These are phyloP conservation scores for Amanita muscaria DNA, from an alignment of 768 basidiomycete species.

Conservation along the genomic window DNA sequence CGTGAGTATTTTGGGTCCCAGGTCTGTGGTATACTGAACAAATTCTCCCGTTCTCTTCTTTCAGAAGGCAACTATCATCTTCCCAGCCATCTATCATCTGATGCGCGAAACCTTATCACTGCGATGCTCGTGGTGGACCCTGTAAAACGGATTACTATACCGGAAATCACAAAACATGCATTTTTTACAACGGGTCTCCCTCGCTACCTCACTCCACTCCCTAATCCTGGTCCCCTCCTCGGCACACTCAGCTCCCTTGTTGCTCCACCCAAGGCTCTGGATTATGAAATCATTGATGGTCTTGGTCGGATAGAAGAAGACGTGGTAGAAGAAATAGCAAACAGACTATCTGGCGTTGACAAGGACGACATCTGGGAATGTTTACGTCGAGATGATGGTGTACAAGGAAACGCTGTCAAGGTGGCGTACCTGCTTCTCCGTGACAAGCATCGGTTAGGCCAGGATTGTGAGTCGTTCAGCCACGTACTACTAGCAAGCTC, in stretches of 20 bases:
- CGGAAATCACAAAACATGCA: slow-evolving; percentile 83
- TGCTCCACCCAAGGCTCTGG: slow-evolving; percentile 53
- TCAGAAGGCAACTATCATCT: slow-evolving; percentile 82
- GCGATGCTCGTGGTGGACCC: slow-evolving; percentile 93
- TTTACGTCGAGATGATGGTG: slow-evolving; percentile 73
- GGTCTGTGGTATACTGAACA: neutral
- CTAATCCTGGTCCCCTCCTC: slow-evolving; percentile 71
- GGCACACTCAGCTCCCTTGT: slow-evolving; percentile 68
- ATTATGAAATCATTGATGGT: slow-evolving; percentile 85
- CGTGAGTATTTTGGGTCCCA: slow-evolving; percentile 37
- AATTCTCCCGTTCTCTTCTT: slow-evolving; percentile 6
- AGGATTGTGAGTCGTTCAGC: slow-evolving; percentile 58
- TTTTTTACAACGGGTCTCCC: slow-evolving; percentile 86
- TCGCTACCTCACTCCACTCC: slow-evolving; percentile 78
- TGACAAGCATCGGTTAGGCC: slow-evolving; percentile 77
- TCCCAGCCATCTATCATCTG: slow-evolving; percentile 70
- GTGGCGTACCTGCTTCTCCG: slow-evolving; percentile 92
- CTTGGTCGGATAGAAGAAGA: slow-evolving; percentile 89
- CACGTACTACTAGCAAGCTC: neutral
- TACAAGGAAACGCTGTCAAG: slow-evolving; percentile 87
- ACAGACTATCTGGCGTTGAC: slow-evolving; percentile 62
- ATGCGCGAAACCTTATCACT: slow-evolving; percentile 72
- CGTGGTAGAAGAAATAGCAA: slow-evolving; percentile 75
- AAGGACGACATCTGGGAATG: slow-evolving; percentile 86
- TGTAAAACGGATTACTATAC: slow-evolving; percentile 87